Percentiles rank a stretch among this genome's conserved stretches.
phyloP scores from a whole-genome alignment of 1,284 basidiomycete species.

The Fistulinella cinereoalba region DNA sequence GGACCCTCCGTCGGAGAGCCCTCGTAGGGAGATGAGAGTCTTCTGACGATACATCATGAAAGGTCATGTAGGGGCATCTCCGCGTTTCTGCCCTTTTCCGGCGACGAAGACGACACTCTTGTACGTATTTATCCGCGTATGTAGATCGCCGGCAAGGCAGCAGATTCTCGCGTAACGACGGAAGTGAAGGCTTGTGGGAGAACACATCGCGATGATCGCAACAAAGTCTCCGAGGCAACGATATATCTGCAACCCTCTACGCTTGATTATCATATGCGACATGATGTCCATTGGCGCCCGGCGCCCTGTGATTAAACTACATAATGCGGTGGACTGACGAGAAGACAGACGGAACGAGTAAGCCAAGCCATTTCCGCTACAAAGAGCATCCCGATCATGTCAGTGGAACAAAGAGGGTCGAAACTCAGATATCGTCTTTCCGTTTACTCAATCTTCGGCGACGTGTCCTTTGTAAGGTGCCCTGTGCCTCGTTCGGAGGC shows the following conservation, averaged over 20 bases:
- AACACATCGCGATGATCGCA: no score
- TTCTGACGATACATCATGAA: conserved; percentile 16
- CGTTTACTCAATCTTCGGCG: conserved; percentile 36
- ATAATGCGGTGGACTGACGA: conserved; percentile 5
- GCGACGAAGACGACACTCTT: conserved; percentile 14
- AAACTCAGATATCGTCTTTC: conserved; percentile 27
- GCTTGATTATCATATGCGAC: no score
- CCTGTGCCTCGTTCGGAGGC: conserved; percentile 17
- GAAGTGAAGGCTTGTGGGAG: conserved; percentile 25
- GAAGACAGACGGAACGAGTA: conserved; percentile 22
- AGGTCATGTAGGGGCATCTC: conserved; percentile 24
- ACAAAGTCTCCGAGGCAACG: not conserved
- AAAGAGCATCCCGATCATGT: conserved; percentile 8
- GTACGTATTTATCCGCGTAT: conserved; percentile 28
- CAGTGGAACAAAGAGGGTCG: conserved; percentile 4
- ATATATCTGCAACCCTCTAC: no score
- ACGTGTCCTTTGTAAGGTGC: conserved; percentile 24
- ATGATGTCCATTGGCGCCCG: conserved; percentile 11
- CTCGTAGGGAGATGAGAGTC: conserved; percentile 16
- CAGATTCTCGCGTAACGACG: conserved; percentile 28
- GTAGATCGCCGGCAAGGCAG: conserved; percentile 22
- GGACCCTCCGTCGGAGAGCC: conserved; percentile 10
- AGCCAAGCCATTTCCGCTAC: conserved; percentile 24
- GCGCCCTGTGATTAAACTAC: conserved; percentile 17
- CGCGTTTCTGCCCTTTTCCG: conserved; percentile 24